Evolutionary conservation across 495 filamentous ascomycete genomes (phyloP).

Genomic region (Bryoglossum gracile): DNA sequence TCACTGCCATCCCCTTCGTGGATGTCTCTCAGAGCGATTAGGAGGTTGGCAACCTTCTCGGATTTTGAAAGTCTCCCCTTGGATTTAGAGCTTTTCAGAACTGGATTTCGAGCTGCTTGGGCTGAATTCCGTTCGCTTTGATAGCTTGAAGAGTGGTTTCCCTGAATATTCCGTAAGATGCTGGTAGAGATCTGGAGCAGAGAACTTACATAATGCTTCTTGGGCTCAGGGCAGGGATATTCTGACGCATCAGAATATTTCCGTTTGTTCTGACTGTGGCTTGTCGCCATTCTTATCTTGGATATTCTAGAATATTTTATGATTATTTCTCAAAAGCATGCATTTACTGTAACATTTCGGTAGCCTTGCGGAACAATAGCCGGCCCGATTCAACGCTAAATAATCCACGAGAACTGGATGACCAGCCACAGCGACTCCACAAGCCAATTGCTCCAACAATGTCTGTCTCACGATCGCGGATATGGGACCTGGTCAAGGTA

Average conservation of each 20-base stretch:
- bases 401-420: not conserved
- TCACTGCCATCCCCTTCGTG: conserved; percentile 16
- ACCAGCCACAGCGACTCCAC: not conserved
- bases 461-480: conserved; percentile 62
- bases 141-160: too few species aligned
- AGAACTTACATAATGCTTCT: conserved; percentile 12
- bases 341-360: not conserved
- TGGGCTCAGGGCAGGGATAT: conserved; percentile 7
- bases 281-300: not conserved
- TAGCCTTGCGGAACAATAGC: conserved; percentile 6
- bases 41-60: conserved; percentile 17
- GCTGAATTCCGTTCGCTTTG: too few species aligned
- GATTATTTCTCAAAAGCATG: too few species aligned
- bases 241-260: conserved; percentile 8
- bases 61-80: too few species aligned
- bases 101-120: too few species aligned
- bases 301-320: too few species aligned
- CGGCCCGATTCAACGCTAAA: conserved; percentile 6
- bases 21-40: conserved; percentile 13
- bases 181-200: not conserved
- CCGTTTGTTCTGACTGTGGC: conserved; percentile 5
- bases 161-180: too few species aligned
- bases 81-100: too few species aligned
- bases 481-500: conserved; percentile 78
- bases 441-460: conserved; percentile 38